Evolutionary conservation across 2,329 filamentous ascomycete species (phyloP).

Genomic region (Lasiodiplodia gonubiensis): DNA sequence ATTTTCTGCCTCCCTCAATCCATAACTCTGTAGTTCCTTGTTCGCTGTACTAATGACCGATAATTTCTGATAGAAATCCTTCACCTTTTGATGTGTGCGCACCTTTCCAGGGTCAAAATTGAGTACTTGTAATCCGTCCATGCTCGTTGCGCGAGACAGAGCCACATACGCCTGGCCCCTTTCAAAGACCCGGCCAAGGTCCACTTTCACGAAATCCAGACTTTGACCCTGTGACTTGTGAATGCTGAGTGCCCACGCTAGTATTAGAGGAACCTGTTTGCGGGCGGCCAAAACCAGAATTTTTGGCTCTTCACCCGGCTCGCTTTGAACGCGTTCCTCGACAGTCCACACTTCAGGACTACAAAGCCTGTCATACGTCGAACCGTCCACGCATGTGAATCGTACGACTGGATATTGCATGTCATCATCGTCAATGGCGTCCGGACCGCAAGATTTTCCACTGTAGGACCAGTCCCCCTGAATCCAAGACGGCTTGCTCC

Average conservation of each 20-base stretch:
- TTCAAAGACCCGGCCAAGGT: conserved; percentile 90
- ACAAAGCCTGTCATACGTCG: conserved; percentile 76
- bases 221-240: conserved; percentile 98
- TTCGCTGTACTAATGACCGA: too few relatives aligned
- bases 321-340: too few relatives aligned
- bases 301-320: conserved; percentile 85
- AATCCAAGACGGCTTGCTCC: conserved; percentile 61
- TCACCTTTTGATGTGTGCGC: conserved; percentile 88
- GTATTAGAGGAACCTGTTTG: conserved; percentile 76
- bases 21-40: too few relatives aligned
- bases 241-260: conserved; percentile 96
- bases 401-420: conserved; percentile 81
- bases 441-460: conserved; percentile 52
- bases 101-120: conserved; percentile 90
- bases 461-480: conserved; percentile 52
- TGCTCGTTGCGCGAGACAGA: conserved; percentile 86
- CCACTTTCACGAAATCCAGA: conserved; percentile 89
- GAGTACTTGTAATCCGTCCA: conserved; percentile 86
- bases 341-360: conserved; percentile 82
- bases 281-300: conserved; percentile 91
- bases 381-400: conserved; percentile 81
- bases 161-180: conserved; percentile 98
- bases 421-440: conserved; percentile 53
- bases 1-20: too few relatives aligned
- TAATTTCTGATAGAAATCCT: conserved; percentile 83